Evolutionary conservation across 2,329 filamentous ascomycete genomes (phyloP), one percentile per base, ranked within the genome.

Genomic region (Elsinoe perseae): DNA sequence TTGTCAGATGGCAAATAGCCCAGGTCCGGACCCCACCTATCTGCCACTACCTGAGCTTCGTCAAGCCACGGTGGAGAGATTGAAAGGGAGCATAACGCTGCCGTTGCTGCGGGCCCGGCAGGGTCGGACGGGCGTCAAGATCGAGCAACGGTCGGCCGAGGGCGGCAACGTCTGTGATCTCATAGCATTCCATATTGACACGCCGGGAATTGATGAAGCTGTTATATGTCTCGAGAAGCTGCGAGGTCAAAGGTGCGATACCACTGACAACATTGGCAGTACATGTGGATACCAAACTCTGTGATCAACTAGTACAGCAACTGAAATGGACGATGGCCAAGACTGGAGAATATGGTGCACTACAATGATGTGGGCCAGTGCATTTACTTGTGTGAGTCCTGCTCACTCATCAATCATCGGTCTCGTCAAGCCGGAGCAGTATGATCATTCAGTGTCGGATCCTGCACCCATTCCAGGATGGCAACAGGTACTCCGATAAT

Each of bases 31-130:
- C 30, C 20, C 16, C 48, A 36, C 32, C 30, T 21, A 38, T 14
- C 48, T 52, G 48, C 48, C 48, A 21, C 48, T 52, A 36, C 18
- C 28, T 21, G 21, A 52, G 28, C 28, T 34, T 25, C 48, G n/a
- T 16, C 14, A 25, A 38, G 20, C 14, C 30, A 16, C 25, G 14
- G 16, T 18, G 28, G 10, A 32, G 18, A 10, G 7, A 12, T 44
- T 23, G 40, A 21, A 42, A 42, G 40, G 21, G 23, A 44, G 20
- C 2, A 25, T 10, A 44, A 27, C 40, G 40, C 6, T 44, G 16
- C 23, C 40, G 40, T 44, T 44, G 9, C 23, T 25, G 20, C 40
- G 20, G 32, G 40, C 40, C 25, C 40, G 40, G 40, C 18, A 44
- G 40, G 20, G 25, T 23, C 9, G 18, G 40, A 44, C 10, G 40